Evolutionary conservation across 495 filamentous ascomycete species (phyloP).

Genomic region (Aspergillus sparsus): DNA sequence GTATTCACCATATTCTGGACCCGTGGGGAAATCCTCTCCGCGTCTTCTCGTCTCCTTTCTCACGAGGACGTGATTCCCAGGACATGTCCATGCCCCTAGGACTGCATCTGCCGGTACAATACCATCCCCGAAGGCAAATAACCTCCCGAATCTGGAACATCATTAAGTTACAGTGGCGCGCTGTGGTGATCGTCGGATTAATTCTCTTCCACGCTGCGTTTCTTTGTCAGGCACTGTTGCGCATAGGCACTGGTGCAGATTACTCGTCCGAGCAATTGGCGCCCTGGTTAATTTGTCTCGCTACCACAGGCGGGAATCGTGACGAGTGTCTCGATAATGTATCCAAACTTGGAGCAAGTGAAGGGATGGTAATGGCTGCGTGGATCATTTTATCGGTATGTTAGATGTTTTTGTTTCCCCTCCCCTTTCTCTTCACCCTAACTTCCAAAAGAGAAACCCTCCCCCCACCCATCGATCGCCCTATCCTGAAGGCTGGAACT

Average conservation of each 20-base stretch:
- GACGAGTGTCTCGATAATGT: not conserved
- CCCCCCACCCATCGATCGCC: too few relatives aligned
- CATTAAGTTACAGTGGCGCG: not conserved
- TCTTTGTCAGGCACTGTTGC: not conserved
- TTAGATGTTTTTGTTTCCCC: too few relatives aligned
- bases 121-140: not conserved
- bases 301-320: not conserved
- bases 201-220: not conserved
- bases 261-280: not conserved
- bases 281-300: not conserved
- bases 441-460: not conserved
- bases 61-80: not conserved
- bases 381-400: not conserved
- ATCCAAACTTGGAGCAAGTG: not conserved
- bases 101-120: not conserved
- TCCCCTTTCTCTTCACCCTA: not conserved
- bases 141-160: not conserved
- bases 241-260: not conserved
- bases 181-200: not conserved
- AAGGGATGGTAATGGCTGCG: not conserved
- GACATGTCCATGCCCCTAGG: not conserved
- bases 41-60: not conserved
- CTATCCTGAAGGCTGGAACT: too few relatives aligned
- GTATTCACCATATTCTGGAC: not conserved
- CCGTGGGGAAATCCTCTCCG: constrained; percentile 3